Conservation (phyloP, 1,284 basidiomycete genomes). For the Naganishia sp. region DNA sequence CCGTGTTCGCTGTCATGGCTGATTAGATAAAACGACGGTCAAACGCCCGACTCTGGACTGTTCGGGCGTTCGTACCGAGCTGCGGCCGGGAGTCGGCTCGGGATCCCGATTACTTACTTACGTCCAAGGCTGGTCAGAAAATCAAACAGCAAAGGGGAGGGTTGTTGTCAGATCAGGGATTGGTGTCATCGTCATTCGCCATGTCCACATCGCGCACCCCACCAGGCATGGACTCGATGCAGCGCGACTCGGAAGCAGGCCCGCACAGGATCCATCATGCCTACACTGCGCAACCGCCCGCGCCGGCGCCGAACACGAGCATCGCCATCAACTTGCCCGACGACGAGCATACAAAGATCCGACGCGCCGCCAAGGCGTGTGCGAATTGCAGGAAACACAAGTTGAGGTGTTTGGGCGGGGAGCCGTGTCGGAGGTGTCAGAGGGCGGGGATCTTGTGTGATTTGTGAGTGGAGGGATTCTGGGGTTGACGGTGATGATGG, state of each 20-base stretch:
- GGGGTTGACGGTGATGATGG: not conserved
- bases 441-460: constrained; percentile 13
- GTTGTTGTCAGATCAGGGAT: not conserved
- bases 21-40: not conserved
- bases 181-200: not conserved
- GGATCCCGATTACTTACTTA: not conserved
- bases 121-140: not conserved
- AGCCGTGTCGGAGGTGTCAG: constrained; percentile 22
- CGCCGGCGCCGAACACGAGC: not conserved
- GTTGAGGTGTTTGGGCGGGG: constrained; percentile 22
- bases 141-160: too few species aligned
- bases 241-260: constrained; percentile 1
- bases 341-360: constrained; percentile 20
- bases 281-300: not conserved
- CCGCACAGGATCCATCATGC: constrained; percentile 7
- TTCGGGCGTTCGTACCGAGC: not conserved
- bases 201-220: not conserved
- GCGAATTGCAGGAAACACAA: constrained; percentile 24
- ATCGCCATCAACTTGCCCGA: not conserved
- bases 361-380: constrained; percentile 23
- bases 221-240: not conserved
- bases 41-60: not conserved
- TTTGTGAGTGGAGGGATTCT: constrained; percentile 4
- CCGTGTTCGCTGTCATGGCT: too few species aligned
- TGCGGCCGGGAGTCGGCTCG: not conserved